Conservation (phyloP, 345 rosid genomes). For the Balakata baccata region DNA sequence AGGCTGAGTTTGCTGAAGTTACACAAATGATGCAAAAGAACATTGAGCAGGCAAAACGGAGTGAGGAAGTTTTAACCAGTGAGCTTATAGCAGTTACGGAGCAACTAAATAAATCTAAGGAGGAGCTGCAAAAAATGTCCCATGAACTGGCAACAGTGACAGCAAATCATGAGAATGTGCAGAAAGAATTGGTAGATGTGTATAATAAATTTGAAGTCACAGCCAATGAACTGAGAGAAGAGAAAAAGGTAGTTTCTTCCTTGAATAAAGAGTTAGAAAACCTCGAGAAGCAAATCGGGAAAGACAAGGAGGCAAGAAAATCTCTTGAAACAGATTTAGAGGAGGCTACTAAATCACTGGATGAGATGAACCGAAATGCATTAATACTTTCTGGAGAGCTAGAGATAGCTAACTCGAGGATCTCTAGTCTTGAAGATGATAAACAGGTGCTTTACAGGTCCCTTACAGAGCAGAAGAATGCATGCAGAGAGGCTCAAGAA, state of each 20-base stretch:
- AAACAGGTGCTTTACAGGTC: conserved; percentile 70
- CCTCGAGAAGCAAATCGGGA: conserved; percentile 59
- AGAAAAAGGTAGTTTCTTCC: conserved; percentile 43
- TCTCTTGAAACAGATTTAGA: conserved; percentile 72
- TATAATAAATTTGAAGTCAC: conserved; percentile 55
- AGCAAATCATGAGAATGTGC: conserved; percentile 49
- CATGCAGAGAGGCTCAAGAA: conserved; percentile 58
- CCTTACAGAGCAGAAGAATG: conserved; percentile 59
- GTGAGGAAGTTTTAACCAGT: conserved; percentile 38
- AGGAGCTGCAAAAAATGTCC: conserved; percentile 42
- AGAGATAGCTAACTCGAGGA: conserved; percentile 52
- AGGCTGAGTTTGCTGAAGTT: conserved; percentile 49
- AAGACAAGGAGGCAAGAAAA: conserved; percentile 62
- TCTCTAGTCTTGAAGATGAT: conserved; percentile 70
- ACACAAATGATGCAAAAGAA: conserved; percentile 37
- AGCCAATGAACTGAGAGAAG: conserved; percentile 56
- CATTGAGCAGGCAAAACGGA: conserved; percentile 48
- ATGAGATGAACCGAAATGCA: conserved; percentile 71
- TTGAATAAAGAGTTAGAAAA: conserved; percentile 55
- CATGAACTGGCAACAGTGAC: conserved; percentile 43
- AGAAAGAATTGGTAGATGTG: conserved; percentile 57
- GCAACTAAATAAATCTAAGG: conserved; percentile 47
- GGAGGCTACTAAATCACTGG: conserved; percentile 85
- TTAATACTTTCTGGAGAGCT: conserved; percentile 58
- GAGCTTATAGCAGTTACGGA: conserved; percentile 55